These are phyloP conservation scores for Lepidium sativum DNA, from an alignment of 345 rosid species.

Conservation along the genomic window DNA sequence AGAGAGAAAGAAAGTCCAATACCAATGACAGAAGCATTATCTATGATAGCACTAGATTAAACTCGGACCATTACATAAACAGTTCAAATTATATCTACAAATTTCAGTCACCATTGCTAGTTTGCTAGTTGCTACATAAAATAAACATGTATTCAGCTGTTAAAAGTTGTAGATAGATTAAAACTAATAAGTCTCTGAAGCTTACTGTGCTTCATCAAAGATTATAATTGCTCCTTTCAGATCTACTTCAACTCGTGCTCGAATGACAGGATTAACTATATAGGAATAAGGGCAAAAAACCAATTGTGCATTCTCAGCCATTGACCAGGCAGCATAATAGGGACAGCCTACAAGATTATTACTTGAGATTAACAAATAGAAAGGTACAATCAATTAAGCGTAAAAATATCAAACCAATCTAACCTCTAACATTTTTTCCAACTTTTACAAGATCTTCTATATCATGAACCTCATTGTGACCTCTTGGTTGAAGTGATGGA, in stretches of 20 bases:
- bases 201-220: constrained; percentile 99
- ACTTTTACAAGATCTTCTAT: constrained; percentile 97
- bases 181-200: constrained; percentile 3
- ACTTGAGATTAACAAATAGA: neutral
- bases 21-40: too few species aligned
- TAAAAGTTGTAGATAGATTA: neutral
- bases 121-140: too few species aligned
- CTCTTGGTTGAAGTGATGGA: constrained; percentile 76
- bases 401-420: neutral
- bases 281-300: constrained; percentile 91
- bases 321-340: constrained; percentile 72
- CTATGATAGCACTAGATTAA: too few species aligned
- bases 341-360: constrained; percentile 59
- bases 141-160: too few species aligned
- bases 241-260: constrained; percentile 91
- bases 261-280: constrained; percentile 72
- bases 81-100: too few species aligned
- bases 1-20: too few species aligned
- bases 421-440: constrained; percentile 87
- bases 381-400: neutral
- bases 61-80: too few species aligned
- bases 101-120: too few species aligned
- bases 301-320: constrained; percentile 78
- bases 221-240: constrained; percentile 75
- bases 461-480: constrained; percentile 87